phyloP scores from a whole-genome alignment of 2,329 filamentous ascomycete species.

The Nannizzia gypsea region DNA sequence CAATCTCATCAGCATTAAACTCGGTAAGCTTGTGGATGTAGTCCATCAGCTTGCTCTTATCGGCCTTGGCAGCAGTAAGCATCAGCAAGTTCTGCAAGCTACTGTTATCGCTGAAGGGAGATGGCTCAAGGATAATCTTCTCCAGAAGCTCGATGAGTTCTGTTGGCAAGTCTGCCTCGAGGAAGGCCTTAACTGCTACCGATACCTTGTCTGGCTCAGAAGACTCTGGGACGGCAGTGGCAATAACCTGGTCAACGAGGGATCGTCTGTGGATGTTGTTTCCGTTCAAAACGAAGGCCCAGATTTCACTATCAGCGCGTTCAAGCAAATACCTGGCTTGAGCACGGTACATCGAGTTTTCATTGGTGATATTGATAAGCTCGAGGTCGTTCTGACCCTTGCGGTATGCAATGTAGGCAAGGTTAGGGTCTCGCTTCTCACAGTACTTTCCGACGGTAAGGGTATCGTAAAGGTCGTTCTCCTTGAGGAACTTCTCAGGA shows the following conservation, averaged over 20 bases:
- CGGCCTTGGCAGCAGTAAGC: conserved; percentile 91
- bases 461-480: conserved; percentile 94
- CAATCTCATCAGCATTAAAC: conserved; percentile 87
- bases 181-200: conserved; percentile 83
- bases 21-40: conserved; percentile 87
- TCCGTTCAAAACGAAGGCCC: conserved; percentile 85
- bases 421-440: conserved; percentile 92
- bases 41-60: conserved; percentile 87
- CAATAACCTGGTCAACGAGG: conserved; percentile 89
- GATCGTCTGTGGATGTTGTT: conserved; percentile 94
- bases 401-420: conserved; percentile 86
- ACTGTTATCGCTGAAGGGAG: conserved; percentile 92
- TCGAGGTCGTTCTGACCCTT: conserved; percentile 98
- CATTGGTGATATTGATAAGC: conserved; percentile 94
- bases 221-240: conserved; percentile 85
- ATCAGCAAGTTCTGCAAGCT: conserved; percentile 93
- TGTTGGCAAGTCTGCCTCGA: conserved; percentile 76
- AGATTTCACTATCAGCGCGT: conserved; percentile 78
- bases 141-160: conserved; percentile 96
- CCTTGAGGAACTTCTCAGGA: conserved; percentile 91
- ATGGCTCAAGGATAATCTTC: conserved; percentile 99
- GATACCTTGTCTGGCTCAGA: conserved; percentile 91
- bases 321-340: conserved; percentile 92
- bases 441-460: conserved; percentile 92
- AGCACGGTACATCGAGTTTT: conserved; percentile 99